Percentiles rank a stretch among this genome's conserved stretches.
phyloP scores from a whole-genome alignment of 345 rosid species.

The Rhodomyrtus tomentosa region DNA sequence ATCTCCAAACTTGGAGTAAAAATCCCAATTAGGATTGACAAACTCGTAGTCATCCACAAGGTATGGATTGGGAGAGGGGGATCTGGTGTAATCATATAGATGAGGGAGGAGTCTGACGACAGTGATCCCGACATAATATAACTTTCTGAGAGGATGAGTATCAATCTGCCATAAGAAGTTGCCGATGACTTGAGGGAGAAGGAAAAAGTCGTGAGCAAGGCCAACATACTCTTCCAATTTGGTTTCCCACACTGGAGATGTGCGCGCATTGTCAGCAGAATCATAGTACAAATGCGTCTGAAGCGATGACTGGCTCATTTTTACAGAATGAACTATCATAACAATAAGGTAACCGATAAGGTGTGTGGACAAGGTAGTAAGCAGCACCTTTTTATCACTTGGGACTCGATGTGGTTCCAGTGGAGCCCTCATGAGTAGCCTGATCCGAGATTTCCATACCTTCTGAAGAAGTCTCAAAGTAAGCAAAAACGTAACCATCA shows the following conservation, averaged over 20 bases:
- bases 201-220: slow-evolving; percentile 77
- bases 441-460: slow-evolving; percentile 72
- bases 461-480: slow-evolving; percentile 75
- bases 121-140: slow-evolving; percentile 61
- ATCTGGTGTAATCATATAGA: slow-evolving; percentile 44
- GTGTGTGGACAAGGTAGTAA: slow-evolving; percentile 34
- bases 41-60: slow-evolving; percentile 54
- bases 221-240: slow-evolving; percentile 79
- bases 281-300: slow-evolving; percentile 11
- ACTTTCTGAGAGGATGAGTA: slow-evolving; percentile 44
- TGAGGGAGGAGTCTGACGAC: slow-evolving; percentile 70
- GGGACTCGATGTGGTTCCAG: slow-evolving; percentile 52
- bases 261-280: slow-evolving; percentile 14
- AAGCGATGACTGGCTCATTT: slow-evolving; percentile 15
- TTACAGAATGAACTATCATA: slow-evolving; percentile 34
- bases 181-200: slow-evolving; percentile 81
- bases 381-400: slow-evolving; percentile 47
- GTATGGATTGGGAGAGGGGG: slow-evolving; percentile 50
- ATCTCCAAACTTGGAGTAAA: slow-evolving; percentile 71
- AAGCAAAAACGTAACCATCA: slow-evolving; percentile 51
- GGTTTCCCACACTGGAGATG: slow-evolving; percentile 37
- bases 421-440: slow-evolving; percentile 36
- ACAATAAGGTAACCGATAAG: slow-evolving; percentile 41
- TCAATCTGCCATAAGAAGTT: slow-evolving; percentile 66
- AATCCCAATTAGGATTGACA: slow-evolving; percentile 56